Evolutionary conservation across 371 early-diverging fungal genomes (phyloP).

Genomic region (Rhizopus arrhizus): DNA sequence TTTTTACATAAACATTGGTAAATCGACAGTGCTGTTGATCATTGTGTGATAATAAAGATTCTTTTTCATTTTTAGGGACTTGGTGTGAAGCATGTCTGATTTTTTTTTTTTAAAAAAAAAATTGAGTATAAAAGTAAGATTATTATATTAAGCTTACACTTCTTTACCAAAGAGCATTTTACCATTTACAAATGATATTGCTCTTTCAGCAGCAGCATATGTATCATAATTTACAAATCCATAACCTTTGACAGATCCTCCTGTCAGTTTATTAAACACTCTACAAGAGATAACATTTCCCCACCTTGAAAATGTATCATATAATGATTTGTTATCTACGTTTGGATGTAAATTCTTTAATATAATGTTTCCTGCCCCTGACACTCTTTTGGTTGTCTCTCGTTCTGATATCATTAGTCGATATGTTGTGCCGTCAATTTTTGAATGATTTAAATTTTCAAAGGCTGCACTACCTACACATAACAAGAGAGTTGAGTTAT

Average conservation of each 20-base stretch:
- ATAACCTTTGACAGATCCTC: conserved; percentile 89
- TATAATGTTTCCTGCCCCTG: conserved; percentile 95
- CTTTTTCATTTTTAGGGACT: conserved; percentile 88
- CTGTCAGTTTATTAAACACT: conserved; percentile 78
- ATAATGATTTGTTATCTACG: conserved; percentile 94
- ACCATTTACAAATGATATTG: conserved; percentile 95
- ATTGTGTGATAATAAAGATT: conserved; percentile 56
- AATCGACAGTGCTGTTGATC: conserved; percentile 61
- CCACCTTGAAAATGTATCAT: conserved; percentile 99
- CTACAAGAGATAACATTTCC: conserved; percentile 98
- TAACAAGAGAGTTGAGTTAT: neutral
- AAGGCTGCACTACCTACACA: conserved; percentile 80
- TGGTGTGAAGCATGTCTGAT: conserved; percentile 78
- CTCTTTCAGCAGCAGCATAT: conserved; percentile 90
- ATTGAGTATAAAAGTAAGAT: neutral
- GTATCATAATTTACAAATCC: conserved; percentile 99
- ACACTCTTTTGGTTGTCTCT: conserved; percentile 86
- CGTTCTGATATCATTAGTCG: conserved; percentile 99
- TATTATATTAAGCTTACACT: conserved; percentile 51
- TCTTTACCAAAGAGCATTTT: conserved; percentile 94
- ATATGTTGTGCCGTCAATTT: conserved; percentile 89
- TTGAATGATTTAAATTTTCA: conserved; percentile 88
- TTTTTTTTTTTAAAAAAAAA: neutral
- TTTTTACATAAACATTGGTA: conserved; percentile 99
- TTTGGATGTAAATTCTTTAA: conserved; percentile 97